Evolutionary conservation across 2,329 filamentous ascomycete genomes (phyloP), one percentile per base, ranked within the genome.

Genomic region (Diatrype stigma): DNA sequence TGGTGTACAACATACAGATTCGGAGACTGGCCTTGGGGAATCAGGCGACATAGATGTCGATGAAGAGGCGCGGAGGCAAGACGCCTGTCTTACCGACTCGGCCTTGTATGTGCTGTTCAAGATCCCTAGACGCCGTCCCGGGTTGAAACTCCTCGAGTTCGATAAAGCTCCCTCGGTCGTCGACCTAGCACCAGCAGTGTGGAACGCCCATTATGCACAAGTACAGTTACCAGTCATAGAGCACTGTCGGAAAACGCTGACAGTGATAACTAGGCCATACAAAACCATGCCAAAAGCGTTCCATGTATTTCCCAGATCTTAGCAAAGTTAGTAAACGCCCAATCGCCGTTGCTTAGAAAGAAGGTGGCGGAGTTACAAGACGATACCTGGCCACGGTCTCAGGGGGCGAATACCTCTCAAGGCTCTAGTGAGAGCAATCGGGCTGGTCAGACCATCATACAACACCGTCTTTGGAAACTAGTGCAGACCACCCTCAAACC

Each of bases 131-230:
- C 50, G 22, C 26, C 45, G 35, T 42, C 49, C 7, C 49, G 63
- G 42, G 38, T 51, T 53, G 50, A 50, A 53, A 49, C 32, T 49
- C 21, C 57, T 48, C 47, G 54, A 52, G 10, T 49, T 50, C 16
- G 26, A 49, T 45, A 35, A 22, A 8, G 46, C 47, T 17, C 59
- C 60, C 1, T 58, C 63, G 3, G 46, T 68, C 28, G 58, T 66
- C 16, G 63, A 65, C 12, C 49, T 69, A 48, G 66, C 67, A 3
- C 67, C 67, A 12, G 56, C 59, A 38, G 63, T 69, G 2, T 70
- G 66, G 64, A 66, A 69, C 46, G 56, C 61, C 14, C 57, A 55
- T 10, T 67, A 70, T 53, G 61, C 67, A 16, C 57, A 64, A 58
- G 67, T 63, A 26, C 14, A 19, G 17, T 49, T 34, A 32, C 30